Evolutionary conservation across 192 early-diverging fungal genomes (phyloP), one percentile per base, ranked within the genome.

Genomic region (Dispira simplex): DNA sequence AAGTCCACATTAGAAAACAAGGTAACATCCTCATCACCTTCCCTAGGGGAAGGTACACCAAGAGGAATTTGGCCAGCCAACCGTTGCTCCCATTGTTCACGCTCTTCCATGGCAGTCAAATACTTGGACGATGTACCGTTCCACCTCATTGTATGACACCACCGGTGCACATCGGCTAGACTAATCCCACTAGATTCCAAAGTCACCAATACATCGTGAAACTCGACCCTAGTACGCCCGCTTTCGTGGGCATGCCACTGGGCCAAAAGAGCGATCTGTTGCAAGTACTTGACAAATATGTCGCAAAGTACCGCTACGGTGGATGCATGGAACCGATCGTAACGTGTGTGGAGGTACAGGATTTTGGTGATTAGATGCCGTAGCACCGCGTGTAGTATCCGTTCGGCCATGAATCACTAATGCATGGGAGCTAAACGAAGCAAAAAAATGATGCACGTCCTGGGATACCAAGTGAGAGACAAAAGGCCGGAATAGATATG

Each of bases 271-370:
- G 59, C 59, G n/a, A 62, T 11, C 44, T 45, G 59, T 21, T 62
- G 43, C n/a, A 62, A 25, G n/a, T 18, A 62, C 18, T 25, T 16
- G 16, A 62, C 44, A 2, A 62, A 62, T 21, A 62, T n/a, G 28
- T 62, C 59, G 59, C 59, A 44, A 46, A 62, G n/a, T 8, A 39
- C 44, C 5, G 16, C 28, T 21, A 62, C 16, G 2, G 43, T 39
- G 8, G 39, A n/a, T 8, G 12, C 39, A 20, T 44, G 59, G 46
- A 62, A 62, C 39, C 59, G 59, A 45, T 62, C 59, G 59, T 62
- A 62, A 44, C 59, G 59, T 12, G 59, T 44, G 25, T 62, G 59
- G 43, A 46, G 16, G 44, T 46, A 45, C 13, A 62, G 59, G 59
- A 62, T 62, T 43, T n/a, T 5, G 43, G 59, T 25, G 39, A 62